phyloP scores from a whole-genome alignment of 1,139 yeast genomes.

The Blastobotrys arbuscula region DNA sequence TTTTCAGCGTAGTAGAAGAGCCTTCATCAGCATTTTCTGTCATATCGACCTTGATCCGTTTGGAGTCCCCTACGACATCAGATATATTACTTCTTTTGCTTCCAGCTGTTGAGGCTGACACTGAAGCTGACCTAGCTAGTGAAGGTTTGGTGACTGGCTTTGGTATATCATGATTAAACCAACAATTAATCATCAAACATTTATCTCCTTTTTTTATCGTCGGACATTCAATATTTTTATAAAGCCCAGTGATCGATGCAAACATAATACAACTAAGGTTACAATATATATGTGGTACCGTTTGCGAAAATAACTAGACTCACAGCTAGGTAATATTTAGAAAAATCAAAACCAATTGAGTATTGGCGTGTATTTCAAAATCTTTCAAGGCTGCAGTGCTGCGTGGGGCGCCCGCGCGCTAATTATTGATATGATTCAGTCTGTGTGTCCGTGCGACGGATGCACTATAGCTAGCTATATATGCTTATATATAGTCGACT shows the following conservation, averaged over 20 bases:
- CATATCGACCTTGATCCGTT: not conserved
- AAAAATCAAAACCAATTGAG: not conserved
- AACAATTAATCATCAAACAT: constrained; percentile 29
- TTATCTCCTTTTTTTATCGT: constrained; percentile 12
- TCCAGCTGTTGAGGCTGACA: not conserved
- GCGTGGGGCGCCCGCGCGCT: too few species aligned
- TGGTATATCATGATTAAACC: constrained; percentile 24
- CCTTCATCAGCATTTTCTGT: not conserved
- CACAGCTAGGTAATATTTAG: too few species aligned
- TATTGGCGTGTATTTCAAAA: not conserved
- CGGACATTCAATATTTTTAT: constrained; percentile 27
- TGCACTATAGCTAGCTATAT: too few species aligned
- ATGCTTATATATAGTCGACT: too few species aligned
- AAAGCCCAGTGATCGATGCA: constrained; percentile 10
- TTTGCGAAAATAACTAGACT: too few species aligned
- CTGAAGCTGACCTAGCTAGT: not conserved
- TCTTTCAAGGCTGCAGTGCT: too few species aligned
- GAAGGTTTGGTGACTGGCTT: not conserved
- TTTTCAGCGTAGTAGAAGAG: too few species aligned
- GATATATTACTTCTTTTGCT: too few species aligned
- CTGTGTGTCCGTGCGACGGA: too few species aligned
- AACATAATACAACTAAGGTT: constrained; percentile 4
- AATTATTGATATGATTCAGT: too few species aligned
- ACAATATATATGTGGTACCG: too few species aligned
- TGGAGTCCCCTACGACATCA: too few species aligned